These are phyloP conservation scores for Ambispora gerdemannii DNA, from an alignment of 192 early-diverging fungal species.

Conservation along the genomic window DNA sequence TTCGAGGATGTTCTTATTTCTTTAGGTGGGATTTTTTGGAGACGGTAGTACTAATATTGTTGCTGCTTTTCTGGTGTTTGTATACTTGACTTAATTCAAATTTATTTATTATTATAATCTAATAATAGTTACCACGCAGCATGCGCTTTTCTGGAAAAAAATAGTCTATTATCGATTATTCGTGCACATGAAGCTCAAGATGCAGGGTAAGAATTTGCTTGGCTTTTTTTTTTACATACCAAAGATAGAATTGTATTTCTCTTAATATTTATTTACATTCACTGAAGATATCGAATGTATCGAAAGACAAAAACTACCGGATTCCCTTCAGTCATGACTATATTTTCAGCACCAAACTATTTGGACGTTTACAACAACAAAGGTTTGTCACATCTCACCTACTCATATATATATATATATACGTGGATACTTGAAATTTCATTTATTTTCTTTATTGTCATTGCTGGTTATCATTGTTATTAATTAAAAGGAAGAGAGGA, in stretches of 20 bases:
- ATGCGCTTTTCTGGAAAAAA: slow-evolving; percentile 90
- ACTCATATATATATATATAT: too few relatives aligned
- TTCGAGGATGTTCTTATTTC: slow-evolving; percentile 94
- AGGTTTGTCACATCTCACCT: slow-evolving; percentile 39
- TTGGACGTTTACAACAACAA: slow-evolving; percentile 99
- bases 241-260: background rate
- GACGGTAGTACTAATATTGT: background rate
- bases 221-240: slow-evolving; percentile 31
- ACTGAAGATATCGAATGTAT: slow-evolving; percentile 84
- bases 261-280: background rate
- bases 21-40: slow-evolving; percentile 61
- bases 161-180: slow-evolving; percentile 91
- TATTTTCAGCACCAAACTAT: slow-evolving; percentile 98
- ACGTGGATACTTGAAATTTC: too few relatives aligned
- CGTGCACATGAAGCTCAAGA: slow-evolving; percentile 98
- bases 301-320: slow-evolving; percentile 88
- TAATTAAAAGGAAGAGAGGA: too few relatives aligned
- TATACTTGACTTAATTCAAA: background rate
- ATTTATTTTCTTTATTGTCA: background rate
- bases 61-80: background rate
- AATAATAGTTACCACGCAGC: slow-evolving; percentile 77
- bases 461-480: too few relatives aligned
- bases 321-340: slow-evolving; percentile 96
- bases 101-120: background rate
- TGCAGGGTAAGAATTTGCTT: slow-evolving; percentile 62